Evolutionary conservation across 1,284 basidiomycete species (phyloP).

Genomic region (Phellinidium pouzarii): DNA sequence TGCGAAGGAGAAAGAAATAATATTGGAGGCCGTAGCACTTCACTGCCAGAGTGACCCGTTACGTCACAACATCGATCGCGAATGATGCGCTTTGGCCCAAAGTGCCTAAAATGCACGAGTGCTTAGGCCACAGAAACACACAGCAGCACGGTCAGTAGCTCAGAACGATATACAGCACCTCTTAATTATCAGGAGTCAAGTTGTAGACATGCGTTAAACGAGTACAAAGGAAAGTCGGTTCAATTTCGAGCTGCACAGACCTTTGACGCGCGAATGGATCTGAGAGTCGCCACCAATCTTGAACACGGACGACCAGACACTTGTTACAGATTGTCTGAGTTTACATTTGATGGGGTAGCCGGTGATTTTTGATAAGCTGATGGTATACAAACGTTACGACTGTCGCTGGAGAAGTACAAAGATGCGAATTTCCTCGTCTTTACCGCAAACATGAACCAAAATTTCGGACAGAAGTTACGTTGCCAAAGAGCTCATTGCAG

Average conservation of each 20-base stretch:
- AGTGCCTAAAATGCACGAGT: not conserved
- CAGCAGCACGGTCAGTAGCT: not conserved
- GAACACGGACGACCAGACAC: slow-evolving; percentile 1
- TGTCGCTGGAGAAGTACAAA: not conserved
- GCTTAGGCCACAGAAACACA: slow-evolving; percentile 7
- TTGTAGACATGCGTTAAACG: not conserved
- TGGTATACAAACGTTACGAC: not conserved
- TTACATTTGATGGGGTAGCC: not conserved
- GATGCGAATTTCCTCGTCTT: too few species aligned
- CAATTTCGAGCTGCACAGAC: not conserved
- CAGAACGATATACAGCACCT: slow-evolving; percentile 8
- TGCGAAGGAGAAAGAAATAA: not conserved
- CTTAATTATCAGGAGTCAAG: not conserved
- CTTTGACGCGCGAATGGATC: not conserved
- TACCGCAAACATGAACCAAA: too few species aligned
- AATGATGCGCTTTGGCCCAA: not conserved
- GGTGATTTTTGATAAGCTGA: slow-evolving; percentile 9
- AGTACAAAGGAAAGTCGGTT: not conserved
- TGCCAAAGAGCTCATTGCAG: not conserved
- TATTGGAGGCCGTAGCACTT: slow-evolving; percentile 10
- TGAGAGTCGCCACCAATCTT: slow-evolving; percentile 4
- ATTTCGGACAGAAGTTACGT: too few species aligned
- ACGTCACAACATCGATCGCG: not conserved
- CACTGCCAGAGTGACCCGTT: not conserved
- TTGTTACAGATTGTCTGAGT: slow-evolving; percentile 1